A percentile compares a stretch with the other conserved stretches of the same genome.
These are phyloP conservation scores for Termitomyces sp. DNA, from an alignment of 768 basidiomycete genomes.

Conservation along the genomic window DNA sequence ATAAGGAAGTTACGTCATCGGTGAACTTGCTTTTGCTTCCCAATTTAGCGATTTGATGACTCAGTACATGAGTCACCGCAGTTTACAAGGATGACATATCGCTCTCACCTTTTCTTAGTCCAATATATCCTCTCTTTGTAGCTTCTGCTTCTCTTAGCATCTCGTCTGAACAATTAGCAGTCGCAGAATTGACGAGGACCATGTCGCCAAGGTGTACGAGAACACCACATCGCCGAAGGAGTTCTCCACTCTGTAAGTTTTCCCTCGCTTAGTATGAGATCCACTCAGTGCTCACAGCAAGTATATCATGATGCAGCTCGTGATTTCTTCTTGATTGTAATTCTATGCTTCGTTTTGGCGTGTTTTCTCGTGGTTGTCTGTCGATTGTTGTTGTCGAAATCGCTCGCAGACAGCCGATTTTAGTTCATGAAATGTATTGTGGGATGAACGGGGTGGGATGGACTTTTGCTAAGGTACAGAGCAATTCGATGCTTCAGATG, in stretches of 20 bases:
- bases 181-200: neutral
- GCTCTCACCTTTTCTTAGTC: too few relatives aligned
- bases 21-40: too few relatives aligned
- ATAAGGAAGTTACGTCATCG: too few relatives aligned
- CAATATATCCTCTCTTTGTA: too few relatives aligned
- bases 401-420: conserved; percentile 4
- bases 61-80: too few relatives aligned
- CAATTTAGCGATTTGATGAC: too few relatives aligned
- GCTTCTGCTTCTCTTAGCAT: too few relatives aligned
- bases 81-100: too few relatives aligned
- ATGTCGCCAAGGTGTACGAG: neutral
- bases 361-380: conserved; percentile 31
- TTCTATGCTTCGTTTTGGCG: conserved; percentile 36
- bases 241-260: conserved; percentile 6
- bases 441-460: neutral
- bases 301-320: conserved; percentile 22
- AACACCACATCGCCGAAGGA: neutral
- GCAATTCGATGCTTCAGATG: neutral
- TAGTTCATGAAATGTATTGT: neutral
- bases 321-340: conserved; percentile 40
- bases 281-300: neutral
- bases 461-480: too few relatives aligned
- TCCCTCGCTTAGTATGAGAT: neutral
- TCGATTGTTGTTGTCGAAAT: conserved; percentile 26
- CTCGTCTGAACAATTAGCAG: too few relatives aligned